A percentile compares a stretch with the other conserved stretches of the same genome.
Conservation (phyloP, 2,329 filamentous ascomycete genomes). For the Exophiala oligosperma region DNA sequence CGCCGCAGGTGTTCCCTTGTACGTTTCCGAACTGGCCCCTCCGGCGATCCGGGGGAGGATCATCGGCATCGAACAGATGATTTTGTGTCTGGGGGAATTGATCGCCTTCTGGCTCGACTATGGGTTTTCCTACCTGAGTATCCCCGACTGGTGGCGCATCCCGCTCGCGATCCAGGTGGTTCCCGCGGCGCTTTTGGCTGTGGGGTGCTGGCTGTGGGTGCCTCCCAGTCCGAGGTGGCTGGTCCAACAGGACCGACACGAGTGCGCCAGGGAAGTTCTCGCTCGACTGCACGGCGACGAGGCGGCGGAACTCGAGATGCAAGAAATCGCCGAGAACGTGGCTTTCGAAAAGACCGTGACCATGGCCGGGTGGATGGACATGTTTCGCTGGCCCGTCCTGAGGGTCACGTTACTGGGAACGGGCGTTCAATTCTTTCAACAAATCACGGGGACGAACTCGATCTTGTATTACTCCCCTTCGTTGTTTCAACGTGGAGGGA, state of each 20-base stretch:
- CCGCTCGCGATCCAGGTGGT: constrained; percentile 36
- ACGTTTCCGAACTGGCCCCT: constrained; percentile 45
- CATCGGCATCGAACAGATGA: constrained; percentile 46
- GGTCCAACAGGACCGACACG: constrained; percentile 39
- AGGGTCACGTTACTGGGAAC: constrained; percentile 48
- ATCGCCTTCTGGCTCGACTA: constrained; percentile 39
- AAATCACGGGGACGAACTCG: constrained; percentile 49
- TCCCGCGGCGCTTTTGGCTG: constrained; percentile 29
- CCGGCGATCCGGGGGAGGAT: constrained; percentile 40
- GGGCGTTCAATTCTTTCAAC: constrained; percentile 51
- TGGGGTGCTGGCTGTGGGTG: constrained; percentile 32
- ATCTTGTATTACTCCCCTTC: constrained; percentile 42
- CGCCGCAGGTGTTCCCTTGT: constrained; percentile 49
- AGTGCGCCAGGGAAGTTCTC: constrained; percentile 38
- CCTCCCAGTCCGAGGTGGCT: constrained; percentile 36
- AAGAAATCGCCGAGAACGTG: constrained; percentile 43
- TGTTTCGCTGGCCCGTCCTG: constrained; percentile 23
- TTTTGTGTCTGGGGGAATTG: constrained; percentile 45
- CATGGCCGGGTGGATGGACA: constrained; percentile 4
- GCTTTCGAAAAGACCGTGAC: constrained; percentile 51
- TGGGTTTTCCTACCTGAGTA: constrained; percentile 31
- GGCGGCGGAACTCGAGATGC: constrained; percentile 42
- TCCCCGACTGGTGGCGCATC: constrained; percentile 34
- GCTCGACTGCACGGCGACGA: constrained; percentile 34
- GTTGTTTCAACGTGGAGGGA: constrained; percentile 48